Evolutionary conservation across 2,329 filamentous ascomycete genomes (phyloP).

Genomic region (Fusarium lyarnte): DNA sequence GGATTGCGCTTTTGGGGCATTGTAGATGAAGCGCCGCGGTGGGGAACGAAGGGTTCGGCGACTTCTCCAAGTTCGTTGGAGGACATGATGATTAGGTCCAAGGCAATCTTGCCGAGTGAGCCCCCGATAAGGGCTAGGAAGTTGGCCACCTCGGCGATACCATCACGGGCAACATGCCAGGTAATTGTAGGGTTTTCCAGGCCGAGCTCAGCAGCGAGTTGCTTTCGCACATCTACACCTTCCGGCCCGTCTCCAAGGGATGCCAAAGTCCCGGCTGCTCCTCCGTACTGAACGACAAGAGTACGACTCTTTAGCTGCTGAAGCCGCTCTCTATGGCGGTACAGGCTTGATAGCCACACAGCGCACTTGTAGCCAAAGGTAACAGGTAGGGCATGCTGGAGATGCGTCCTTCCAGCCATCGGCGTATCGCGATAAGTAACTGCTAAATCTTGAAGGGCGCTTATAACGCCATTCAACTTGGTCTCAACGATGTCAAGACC

Average conservation of each 20-base stretch:
- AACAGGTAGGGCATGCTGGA: slow-evolving; percentile 65
- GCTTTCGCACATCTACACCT: slow-evolving; percentile 59
- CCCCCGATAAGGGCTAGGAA: slow-evolving; percentile 64
- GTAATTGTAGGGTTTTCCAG: slow-evolving; percentile 62
- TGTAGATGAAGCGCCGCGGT: slow-evolving; percentile 63
- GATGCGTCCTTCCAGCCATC: slow-evolving; percentile 66
- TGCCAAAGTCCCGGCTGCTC: slow-evolving; percentile 64
- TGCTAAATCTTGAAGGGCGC: slow-evolving; percentile 54
- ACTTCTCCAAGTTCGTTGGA: slow-evolving; percentile 63
- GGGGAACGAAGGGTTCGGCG: slow-evolving; percentile 64
- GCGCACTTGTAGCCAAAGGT: slow-evolving; percentile 69
- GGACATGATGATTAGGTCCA: slow-evolving; percentile 66
- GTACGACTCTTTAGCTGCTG: slow-evolving; percentile 56
- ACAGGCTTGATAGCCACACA: slow-evolving; percentile 61
- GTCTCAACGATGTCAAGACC: slow-evolving; percentile 59
- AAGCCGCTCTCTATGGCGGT: slow-evolving; percentile 59
- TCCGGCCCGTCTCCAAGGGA: slow-evolving; percentile 55
- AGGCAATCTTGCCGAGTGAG: slow-evolving; percentile 63
- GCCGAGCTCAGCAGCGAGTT: slow-evolving; percentile 58
- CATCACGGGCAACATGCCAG: slow-evolving; percentile 66
- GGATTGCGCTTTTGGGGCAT: slow-evolving; percentile 70
- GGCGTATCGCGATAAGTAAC: slow-evolving; percentile 60
- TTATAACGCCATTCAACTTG: slow-evolving; percentile 55
- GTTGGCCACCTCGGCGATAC: slow-evolving; percentile 62
- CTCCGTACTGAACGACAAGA: slow-evolving; percentile 65